Conservation (phyloP, 306 rosid species). For the Cotoneaster glaucophyllus region DNA sequence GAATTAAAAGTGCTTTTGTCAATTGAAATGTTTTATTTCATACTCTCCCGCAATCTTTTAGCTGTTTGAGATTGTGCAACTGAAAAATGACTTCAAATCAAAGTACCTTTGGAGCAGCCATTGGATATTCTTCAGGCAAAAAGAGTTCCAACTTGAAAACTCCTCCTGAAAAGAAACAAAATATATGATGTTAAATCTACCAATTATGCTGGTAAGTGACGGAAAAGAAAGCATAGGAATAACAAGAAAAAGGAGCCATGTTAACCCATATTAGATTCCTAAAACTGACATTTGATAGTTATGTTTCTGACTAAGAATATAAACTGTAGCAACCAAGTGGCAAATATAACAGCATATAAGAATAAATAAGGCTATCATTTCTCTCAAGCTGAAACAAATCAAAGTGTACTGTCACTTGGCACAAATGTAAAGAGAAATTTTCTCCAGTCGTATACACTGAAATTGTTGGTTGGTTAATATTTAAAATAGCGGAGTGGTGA, state of each 20-base stretch:
- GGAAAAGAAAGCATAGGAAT: neutral
- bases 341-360: neutral
- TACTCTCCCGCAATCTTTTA: neutral
- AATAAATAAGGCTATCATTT: neutral
- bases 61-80: neutral
- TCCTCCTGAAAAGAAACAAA: conserved; percentile 52
- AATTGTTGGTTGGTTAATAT: neutral
- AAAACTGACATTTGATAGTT: neutral
- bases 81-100: conserved; percentile 2
- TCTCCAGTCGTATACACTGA: neutral
- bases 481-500: neutral
- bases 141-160: conserved; percentile 95
- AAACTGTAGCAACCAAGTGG: neutral
- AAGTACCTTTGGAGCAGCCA: conserved; percentile 98
- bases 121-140: conserved; percentile 98
- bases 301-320: neutral
- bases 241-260: neutral
- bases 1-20: neutral
- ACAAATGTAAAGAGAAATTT: neutral
- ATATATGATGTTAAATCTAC: neutral
- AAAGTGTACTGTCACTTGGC: neutral
- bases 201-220: neutral
- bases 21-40: neutral
- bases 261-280: neutral
- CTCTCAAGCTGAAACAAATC: neutral